Evolutionary conservation across 1,139 yeast genomes (phyloP).

Genomic region (Eremothecium sinecaudum): DNA sequence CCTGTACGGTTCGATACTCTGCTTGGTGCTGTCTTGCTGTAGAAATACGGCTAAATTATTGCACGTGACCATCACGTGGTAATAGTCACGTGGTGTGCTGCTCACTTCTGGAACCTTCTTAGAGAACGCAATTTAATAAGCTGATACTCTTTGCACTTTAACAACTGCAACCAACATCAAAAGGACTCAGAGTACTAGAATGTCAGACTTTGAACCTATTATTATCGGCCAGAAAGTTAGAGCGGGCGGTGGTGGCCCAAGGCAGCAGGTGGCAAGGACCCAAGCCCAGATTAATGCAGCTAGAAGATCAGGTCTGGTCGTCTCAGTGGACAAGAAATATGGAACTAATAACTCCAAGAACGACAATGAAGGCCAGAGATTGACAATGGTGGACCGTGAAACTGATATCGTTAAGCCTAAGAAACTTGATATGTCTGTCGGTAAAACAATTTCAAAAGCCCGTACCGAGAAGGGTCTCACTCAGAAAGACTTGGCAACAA

Average conservation of each 20-base stretch:
- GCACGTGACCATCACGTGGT: too few species aligned
- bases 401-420: constrained; percentile 92
- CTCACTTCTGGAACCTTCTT: too few species aligned
- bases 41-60: too few species aligned
- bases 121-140: too few species aligned
- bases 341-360: constrained; percentile 54
- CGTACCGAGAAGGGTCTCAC: constrained; percentile 84
- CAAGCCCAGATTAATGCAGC: constrained; percentile 82
- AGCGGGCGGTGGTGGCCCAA: constrained; percentile 82
- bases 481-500: constrained; percentile 93
- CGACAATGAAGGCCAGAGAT: constrained; percentile 87
- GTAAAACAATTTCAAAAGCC: constrained; percentile 77
- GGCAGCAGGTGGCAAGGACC: constrained; percentile 74
- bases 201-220: constrained; percentile 82
- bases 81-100: too few species aligned
- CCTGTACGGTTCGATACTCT: too few species aligned
- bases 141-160: too few species aligned
- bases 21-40: too few species aligned
- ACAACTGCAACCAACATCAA: too few species aligned
- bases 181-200: too few species aligned
- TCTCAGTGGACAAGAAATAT: constrained; percentile 90
- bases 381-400: constrained; percentile 85
- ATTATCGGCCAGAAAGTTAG: constrained; percentile 83
- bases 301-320: constrained; percentile 78
- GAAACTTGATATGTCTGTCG: constrained; percentile 75